Base-by-base conservation (phyloP, 2,329 filamentous ascomycete genomes). In the Cytospora piceicola region DNA sequence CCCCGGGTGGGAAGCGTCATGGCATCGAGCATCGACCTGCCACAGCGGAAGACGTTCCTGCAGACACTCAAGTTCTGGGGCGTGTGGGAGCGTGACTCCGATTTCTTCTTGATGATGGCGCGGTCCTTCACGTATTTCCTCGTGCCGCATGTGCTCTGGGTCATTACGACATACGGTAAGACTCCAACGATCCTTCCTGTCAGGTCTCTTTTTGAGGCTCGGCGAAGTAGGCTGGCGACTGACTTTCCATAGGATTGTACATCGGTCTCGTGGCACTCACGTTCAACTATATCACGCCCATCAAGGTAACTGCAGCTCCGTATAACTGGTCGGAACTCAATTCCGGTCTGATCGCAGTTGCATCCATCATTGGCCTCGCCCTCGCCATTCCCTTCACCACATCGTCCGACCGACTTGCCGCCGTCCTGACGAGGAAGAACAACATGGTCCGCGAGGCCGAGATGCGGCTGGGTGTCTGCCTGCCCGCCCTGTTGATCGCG, bases 261-360 rank as follows among this genome's bases (percentile, higher is more conserved):
- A 82, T 82, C 69, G 81, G 81, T 34, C 77, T 85, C 29, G 81
- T 81, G 24, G 81, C 80, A 9, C 72, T 83, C 11, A 77, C 80
- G 20, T 83, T 83, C 76, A 82, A 81, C 73, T 83, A 77, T 71
- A 81, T 80, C 60, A 83, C 82, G 73, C 81, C 81, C 5, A 65
- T 82, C 58, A 79, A 80, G 66, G 81, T 83, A 63, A 77, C 76
- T 1, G 74, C 72, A 3, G 73, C 77, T 9, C 81, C 81, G 2
- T 82, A 83, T 72, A 78, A 76, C 73, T 83, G 81, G 81, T 74
- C 74, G 30, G 66, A 78, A 71, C 78, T 76, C 55, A 79, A 76
- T 71, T 77, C 79, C 0, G 81, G 81, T 32, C 76, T 83, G 29
- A 77, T 81, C 55, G 75, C 81, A n/a, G 71, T 84, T 51, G 79